Base-by-base conservation (phyloP, 148 eudicot species). In the Persicaria tinctoria region DNA sequence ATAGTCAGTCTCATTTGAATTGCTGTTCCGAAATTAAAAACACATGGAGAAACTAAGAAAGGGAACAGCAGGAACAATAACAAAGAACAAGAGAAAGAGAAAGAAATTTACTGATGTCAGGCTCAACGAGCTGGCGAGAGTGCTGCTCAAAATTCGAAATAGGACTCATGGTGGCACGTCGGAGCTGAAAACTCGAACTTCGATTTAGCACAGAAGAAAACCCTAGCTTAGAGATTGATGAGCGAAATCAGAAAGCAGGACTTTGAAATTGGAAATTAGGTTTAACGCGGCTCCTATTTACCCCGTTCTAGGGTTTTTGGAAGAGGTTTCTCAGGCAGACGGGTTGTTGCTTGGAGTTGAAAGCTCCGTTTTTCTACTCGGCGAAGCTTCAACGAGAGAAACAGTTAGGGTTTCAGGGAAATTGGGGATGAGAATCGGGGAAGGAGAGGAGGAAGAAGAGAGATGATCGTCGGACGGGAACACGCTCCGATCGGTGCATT, bases 101-200 rank as follows among this genome's bases (percentile, higher is more conserved):
- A n/a, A 27, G 57, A 75, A 57, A 32, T 44, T 17, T 89, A 91
- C 97, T 76, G 72, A 91, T 74, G 57, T 94, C 97, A 10, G 90
- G 87, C 18, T 90, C 96, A 77, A 86, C 54, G 32, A 94, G 89
- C 50, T 75, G 88, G 76, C 84, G 91, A 70, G 98, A 83, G 76
- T 94, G 98, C 76, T 92, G 93, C 88, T 94, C 98, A 84, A 89
- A 90, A 86, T 91, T 92, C 93, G 88, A 93, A 76, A 90, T 82
- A 0, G 98, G 98, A 84, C 95, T 91, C 98, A 93, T 93, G 82
- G 77, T 63, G 78, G 76, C 10, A 10, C 14, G 56, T 72, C 45
- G 57, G 59, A 73, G 51, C 68, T 57, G 11, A 74, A 45, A 66
- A n/a, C 64, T 38, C 41, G 2, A 38, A 41, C 17, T 38, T 64